Percentiles rank a stretch among this genome's conserved stretches.
These are phyloP conservation scores for Candida sp. DNA, from an alignment of 1,139 yeast species.

Conservation along the genomic window DNA sequence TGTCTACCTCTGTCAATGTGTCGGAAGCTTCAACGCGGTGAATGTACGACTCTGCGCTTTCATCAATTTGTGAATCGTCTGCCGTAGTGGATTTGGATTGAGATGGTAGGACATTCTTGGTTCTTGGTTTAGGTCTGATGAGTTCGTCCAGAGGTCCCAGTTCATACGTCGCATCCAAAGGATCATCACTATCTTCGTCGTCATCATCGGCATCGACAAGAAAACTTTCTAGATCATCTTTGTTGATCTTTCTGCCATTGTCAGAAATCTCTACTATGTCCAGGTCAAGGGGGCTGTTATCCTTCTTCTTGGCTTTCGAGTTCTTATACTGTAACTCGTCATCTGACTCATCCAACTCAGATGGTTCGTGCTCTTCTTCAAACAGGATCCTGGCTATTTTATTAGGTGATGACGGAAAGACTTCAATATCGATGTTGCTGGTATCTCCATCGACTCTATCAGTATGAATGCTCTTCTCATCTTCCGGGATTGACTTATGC, in stretches of 20 bases:
- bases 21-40: constrained; percentile 26
- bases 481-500: neutral
- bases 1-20: constrained; percentile 20
- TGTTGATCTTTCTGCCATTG: constrained; percentile 2
- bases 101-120: constrained; percentile 13
- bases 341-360: constrained; percentile 4
- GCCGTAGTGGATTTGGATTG: constrained; percentile 8
- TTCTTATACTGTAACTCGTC: neutral
- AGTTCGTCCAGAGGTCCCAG: constrained; percentile 4
- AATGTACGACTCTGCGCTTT: constrained; percentile 8
- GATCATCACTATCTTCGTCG: constrained; percentile 6
- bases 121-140: constrained; percentile 11
- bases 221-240: neutral
- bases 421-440: neutral
- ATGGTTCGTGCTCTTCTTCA: constrained; percentile 3
- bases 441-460: constrained; percentile 11
- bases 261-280: neutral
- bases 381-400: neutral
- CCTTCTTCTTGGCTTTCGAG: neutral
- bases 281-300: neutral
- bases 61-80: constrained; percentile 7
- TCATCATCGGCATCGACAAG: neutral
- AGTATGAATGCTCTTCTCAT: constrained; percentile 9
- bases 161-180: neutral
- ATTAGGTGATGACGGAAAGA: constrained; percentile 13